A percentile compares a stretch with the other conserved stretches of the same genome.
Evolutionary conservation across 768 basidiomycete species (phyloP).

Genomic region (Porphyrellus cyaneotinctus): DNA sequence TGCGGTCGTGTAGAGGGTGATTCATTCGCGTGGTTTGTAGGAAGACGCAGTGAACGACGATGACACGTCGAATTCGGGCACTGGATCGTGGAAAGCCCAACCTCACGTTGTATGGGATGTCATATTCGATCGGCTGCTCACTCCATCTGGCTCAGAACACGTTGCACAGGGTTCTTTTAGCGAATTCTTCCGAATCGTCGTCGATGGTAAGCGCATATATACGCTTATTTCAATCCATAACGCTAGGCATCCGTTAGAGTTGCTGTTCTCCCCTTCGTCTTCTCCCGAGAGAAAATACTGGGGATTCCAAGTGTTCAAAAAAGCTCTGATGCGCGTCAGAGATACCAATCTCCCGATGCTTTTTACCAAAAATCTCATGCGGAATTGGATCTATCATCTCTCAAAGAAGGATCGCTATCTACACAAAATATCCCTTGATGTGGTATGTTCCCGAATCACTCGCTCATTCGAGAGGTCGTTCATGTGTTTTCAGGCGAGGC

Average conservation of each 20-base stretch:
- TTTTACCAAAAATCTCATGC: constrained; percentile 94
- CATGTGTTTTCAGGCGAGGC: constrained; percentile 52
- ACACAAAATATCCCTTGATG: constrained; percentile 82
- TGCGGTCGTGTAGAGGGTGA: neutral
- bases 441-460: constrained; percentile 45
- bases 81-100: constrained; percentile 80
- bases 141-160: constrained; percentile 36
- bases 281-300: constrained; percentile 89
- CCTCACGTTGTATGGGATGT: constrained; percentile 90
- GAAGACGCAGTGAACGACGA: constrained; percentile 57
- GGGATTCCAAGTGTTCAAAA: constrained; percentile 92
- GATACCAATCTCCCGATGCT: constrained; percentile 73
- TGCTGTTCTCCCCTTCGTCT: constrained; percentile 78
- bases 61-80: constrained; percentile 44
- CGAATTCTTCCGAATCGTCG: constrained; percentile 87
- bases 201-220: constrained; percentile 67
- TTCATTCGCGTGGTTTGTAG: constrained; percentile 32
- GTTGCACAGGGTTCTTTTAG: constrained; percentile 61
- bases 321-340: constrained; percentile 64
- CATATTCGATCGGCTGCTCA: constrained; percentile 72
- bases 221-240: neutral
- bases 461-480: neutral
- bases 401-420: constrained; percentile 84
- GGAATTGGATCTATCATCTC: constrained; percentile 94
- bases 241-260: constrained; percentile 63